Evolutionary conservation across 345 rosid genomes (phyloP).

Genomic region (Odontarrhena argentea): DNA sequence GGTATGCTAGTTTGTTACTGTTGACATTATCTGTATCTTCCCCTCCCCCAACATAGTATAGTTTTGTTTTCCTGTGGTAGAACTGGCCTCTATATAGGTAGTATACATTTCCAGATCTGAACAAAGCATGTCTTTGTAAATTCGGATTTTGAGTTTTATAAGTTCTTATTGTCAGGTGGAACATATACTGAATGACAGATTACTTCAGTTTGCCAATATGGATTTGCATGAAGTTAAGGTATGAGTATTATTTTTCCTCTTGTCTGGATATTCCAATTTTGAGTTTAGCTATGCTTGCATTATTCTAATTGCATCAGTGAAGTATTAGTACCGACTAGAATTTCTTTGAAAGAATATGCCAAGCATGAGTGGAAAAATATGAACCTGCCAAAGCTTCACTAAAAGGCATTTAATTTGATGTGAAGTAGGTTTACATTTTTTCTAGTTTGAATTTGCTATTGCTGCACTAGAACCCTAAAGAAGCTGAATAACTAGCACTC

Average conservation of each 20-base stretch:
- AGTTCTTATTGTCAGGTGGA: slow-evolving; percentile 67
- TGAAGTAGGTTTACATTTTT: background rate
- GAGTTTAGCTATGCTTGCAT: background rate
- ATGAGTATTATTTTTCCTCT: slow-evolving; percentile 38
- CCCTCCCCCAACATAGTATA: background rate
- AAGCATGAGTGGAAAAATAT: slow-evolving; percentile 10
- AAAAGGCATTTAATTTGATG: background rate
- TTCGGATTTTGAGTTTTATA: slow-evolving; percentile 15
- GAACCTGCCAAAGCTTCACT: slow-evolving; percentile 7
- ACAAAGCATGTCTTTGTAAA: background rate
- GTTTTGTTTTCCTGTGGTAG: slow-evolving; percentile 4
- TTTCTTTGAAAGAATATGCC: slow-evolving; percentile 1
- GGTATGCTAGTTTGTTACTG: slow-evolving; percentile 47
- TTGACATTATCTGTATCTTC: slow-evolving; percentile 6
- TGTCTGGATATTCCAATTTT: slow-evolving; percentile 9
- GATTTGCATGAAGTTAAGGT: slow-evolving; percentile 97
- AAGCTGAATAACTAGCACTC: slow-evolving; percentile 10
- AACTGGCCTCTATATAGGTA: slow-evolving; percentile 1
- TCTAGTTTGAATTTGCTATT: slow-evolving; percentile 4
- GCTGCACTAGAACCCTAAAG: background rate
- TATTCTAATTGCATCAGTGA: slow-evolving; percentile 2
- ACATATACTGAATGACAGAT: slow-evolving; percentile 91
- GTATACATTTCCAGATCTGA: background rate
- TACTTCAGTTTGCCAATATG: slow-evolving; percentile 78
- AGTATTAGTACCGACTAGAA: background rate